Evolutionary conservation across 164 flowering plant species (phyloP), one percentile per base, ranked within the genome.

Genomic region (Berberis thunbergii): DNA sequence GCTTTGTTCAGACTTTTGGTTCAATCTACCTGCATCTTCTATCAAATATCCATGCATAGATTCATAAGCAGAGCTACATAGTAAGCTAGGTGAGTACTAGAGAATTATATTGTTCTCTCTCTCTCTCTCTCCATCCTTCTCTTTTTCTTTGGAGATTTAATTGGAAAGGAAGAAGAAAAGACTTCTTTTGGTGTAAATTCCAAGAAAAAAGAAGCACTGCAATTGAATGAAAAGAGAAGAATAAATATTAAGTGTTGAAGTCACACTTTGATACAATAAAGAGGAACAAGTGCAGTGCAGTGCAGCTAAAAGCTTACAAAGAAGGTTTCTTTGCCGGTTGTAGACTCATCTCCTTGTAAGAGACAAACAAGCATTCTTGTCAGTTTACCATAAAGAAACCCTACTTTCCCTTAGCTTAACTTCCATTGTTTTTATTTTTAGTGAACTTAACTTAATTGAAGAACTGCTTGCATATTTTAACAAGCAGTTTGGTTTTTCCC

Each of bases 211-310:
- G 45, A 65, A 26, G 26, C 26, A 26, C 26, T 26, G 26, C 26
- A 26, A 26, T 26, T 26, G 26, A 26, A 49, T 42, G 39, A 53
- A 72, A 74, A 66, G 64, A 68, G 66, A 43, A 60, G 26, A 26
- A 56, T 57, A 4, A 26, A 13, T 61, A 45, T 54, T 46, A 62
- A 61, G 61, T 52, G 54, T 61, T 76, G 69, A 81, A 82, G 79
- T 78, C 80, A 73, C 74, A 66, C 12, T 45, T 60, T 84, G 92
- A 77, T 79, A 76, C 46, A 75, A 76, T 80, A 88, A 86, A 90
- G 92, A 77, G 88, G 70, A 82, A 85, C 85, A 79, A 69, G 26
- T 26, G 26, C 60, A 62, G n/a, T n/a, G n/a, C n/a, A n/a, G 61
- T 62, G 68, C 83, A 73, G 81, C 76, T 67, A 66, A 80, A 86